These are phyloP conservation scores for Murraya koenigii DNA, from an alignment of 345 rosid species.

Conservation along the genomic window DNA sequence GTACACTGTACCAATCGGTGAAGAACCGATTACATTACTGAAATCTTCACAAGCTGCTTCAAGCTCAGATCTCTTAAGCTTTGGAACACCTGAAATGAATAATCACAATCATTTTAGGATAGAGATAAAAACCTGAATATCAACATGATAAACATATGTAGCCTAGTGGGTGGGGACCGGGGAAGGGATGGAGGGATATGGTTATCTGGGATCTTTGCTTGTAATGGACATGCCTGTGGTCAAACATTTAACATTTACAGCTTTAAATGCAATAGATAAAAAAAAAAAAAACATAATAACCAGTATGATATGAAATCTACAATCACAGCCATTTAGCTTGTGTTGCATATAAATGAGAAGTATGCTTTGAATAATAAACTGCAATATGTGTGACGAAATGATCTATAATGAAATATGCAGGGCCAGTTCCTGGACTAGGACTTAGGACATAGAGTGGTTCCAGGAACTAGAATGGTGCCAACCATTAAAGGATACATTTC, in stretches of 20 bases:
- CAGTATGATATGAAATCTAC: not conserved
- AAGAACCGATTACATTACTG: slow-evolving; percentile 80
- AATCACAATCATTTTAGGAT: not conserved
- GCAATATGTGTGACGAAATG: not conserved
- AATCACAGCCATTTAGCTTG: not conserved
- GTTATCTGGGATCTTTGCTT: not conserved
- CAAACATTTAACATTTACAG: not conserved
- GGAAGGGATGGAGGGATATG: not conserved
- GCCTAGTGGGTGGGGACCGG: not conserved
- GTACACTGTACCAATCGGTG: slow-evolving; percentile 63
- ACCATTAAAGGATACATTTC: slow-evolving; percentile 4
- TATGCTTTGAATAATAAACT: not conserved
- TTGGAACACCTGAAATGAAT: slow-evolving; percentile 74
- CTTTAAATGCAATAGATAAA: not conserved
- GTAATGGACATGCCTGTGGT: not conserved
- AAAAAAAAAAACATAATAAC: not conserved
- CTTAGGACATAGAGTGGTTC: not conserved
- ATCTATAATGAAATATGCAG: not conserved
- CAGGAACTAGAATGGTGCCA: slow-evolving; percentile 1
- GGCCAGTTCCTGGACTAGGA: not conserved
- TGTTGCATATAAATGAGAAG: not conserved
- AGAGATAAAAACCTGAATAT: not conserved
- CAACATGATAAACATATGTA: not conserved
- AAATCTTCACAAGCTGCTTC: slow-evolving; percentile 96
- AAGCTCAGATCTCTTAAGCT: slow-evolving; percentile 76